Conservation (phyloP, 768 basidiomycete genomes). For the Strobilomyces dryophilus region DNA sequence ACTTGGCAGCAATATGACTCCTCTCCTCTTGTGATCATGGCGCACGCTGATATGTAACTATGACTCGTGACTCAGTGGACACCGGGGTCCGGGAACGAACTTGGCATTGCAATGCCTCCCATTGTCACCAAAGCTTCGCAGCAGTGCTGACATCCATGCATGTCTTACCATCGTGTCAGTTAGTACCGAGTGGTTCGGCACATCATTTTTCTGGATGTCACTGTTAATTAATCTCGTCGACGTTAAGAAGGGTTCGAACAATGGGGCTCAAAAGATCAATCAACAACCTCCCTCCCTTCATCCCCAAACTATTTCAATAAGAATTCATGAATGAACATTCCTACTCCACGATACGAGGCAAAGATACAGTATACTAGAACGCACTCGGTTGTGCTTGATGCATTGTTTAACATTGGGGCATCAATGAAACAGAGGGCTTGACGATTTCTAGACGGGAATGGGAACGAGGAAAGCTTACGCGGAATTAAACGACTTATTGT, state of each 20-base stretch:
- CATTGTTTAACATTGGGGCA: slow-evolving; percentile 3
- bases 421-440: neutral
- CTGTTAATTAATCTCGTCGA: neutral
- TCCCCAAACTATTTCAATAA: too few relatives aligned
- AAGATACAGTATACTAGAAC: slow-evolving; percentile 3
- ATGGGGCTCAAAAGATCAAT: too few relatives aligned
- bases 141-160: neutral
- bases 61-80: too few relatives aligned
- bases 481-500: neutral
- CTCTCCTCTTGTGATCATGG: neutral
- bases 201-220: neutral
- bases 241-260: neutral
- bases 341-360: slow-evolving; percentile 3
- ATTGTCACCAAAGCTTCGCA: slow-evolving; percentile 8
- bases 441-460: neutral
- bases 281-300: too few relatives aligned
- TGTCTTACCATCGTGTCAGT: neutral
- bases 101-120: neutral
- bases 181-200: too few relatives aligned
- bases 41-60: too few relatives aligned
- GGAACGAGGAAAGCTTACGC: neutral
- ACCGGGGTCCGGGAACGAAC: neutral
- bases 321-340: neutral
- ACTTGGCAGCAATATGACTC: neutral
- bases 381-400: too few relatives aligned